Base-by-base conservation (phyloP, 257 asterid genomes). In the Lavandula angustifolia region DNA sequence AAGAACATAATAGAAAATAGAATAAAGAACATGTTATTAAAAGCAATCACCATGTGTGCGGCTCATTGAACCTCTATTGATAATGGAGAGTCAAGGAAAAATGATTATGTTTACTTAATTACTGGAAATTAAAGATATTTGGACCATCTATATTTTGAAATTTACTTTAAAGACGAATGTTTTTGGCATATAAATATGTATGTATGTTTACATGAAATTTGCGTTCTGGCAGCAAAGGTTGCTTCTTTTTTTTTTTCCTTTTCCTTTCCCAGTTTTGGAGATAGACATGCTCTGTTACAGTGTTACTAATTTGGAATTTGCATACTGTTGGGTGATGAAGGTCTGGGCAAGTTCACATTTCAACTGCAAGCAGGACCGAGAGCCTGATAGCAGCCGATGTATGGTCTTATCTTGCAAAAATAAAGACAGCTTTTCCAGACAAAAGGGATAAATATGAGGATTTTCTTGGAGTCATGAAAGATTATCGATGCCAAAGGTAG, bases 401-500 rank as follows among this genome's bases (percentile, higher is more conserved):
- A 64, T 76, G 88, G 82, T 49, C 84, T 3, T 94, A 91, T 85
- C 92, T 94, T 69, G 86, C 82, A 71, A 67, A 73, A 7, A 95
- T 94, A 60, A 90, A 79, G 81, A 92, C 88, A 50, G 80, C 68
- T 53, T 94, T 94, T 81, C 84, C 79, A 64, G 95, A 87, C 72
- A 81, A 68, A 66, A 84, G 64, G 78, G 95, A 88, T 71, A 86
- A 79, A 73, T 94, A 94, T 41, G 84, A 85, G 18, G 85, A 85
- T n/a, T 94, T 94, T 75, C 95, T 94, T 66, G 96, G 83, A 18
- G 87, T 94, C 72, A 94, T 94, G 99, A 91, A 88, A 82, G 91
- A 88, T 80, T 94, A 91, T 71, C 88, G 86, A 84, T 80, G 88
- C 51, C 95, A 87, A 77, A 90, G 96, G 99, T 90, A 55, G 31